A percentile compares a stretch with the other conserved stretches of the same genome.
Conservation (phyloP, 345 rosid species). For the Euphorbia lathyris region DNA sequence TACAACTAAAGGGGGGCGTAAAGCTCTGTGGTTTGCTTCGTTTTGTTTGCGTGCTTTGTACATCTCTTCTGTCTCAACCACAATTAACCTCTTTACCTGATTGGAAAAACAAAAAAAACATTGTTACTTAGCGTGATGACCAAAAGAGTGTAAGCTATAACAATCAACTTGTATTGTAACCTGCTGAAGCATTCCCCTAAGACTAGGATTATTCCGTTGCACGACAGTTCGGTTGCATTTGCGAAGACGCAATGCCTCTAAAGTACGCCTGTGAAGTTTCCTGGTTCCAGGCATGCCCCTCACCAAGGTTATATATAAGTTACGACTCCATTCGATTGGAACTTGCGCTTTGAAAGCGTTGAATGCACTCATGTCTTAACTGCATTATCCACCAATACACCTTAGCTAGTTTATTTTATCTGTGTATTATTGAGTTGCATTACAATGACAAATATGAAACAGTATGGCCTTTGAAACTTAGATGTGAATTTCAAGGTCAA, state of each 20-base stretch:
- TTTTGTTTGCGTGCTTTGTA: constrained; percentile 67
- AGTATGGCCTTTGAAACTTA: neutral
- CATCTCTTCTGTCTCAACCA: constrained; percentile 79
- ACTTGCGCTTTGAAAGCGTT: constrained; percentile 69
- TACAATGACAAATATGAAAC: neutral
- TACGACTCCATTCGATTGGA: constrained; percentile 62
- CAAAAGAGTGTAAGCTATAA: neutral
- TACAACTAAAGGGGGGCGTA: constrained; percentile 56
- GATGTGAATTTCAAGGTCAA: neutral
- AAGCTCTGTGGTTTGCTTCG: constrained; percentile 47
- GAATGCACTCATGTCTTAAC: constrained; percentile 59
- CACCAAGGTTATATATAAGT: constrained; percentile 65
- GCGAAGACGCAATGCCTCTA: constrained; percentile 67
- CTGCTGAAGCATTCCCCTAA: constrained; percentile 79
- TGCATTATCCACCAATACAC: constrained; percentile 1
- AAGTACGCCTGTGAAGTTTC: constrained; percentile 72
- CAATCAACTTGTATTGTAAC: constrained; percentile 20
- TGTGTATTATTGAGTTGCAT: neutral
- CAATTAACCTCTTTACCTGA: constrained; percentile 75
- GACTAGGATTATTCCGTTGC: constrained; percentile 59
- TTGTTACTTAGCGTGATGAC: neutral
- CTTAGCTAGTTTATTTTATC: neutral
- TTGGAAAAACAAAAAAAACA: neutral
- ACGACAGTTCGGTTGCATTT: constrained; percentile 72
- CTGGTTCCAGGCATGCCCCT: constrained; percentile 86